Evolutionary conservation across 176 grass and related monocot genomes (phyloP).

Genomic region (Hsuehochloa calcarea): DNA sequence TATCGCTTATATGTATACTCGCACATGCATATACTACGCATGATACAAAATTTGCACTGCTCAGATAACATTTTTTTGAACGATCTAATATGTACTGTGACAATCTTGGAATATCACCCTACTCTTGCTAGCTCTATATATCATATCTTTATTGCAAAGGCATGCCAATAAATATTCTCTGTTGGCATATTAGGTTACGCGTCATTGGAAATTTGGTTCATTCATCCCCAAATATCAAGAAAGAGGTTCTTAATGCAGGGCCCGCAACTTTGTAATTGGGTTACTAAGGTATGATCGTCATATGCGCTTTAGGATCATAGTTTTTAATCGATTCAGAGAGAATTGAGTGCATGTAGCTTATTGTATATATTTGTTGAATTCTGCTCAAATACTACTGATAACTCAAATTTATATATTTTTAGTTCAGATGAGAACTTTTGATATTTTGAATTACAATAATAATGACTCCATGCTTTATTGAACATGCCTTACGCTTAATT

Average conservation of each 20-base stretch:
- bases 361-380: slow-evolving; percentile 18
- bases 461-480: not conserved
- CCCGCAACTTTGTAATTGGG: slow-evolving; percentile 88
- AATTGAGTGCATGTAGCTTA: slow-evolving; percentile 21
- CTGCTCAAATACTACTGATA: slow-evolving; percentile 1
- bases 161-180: slow-evolving; percentile 23
- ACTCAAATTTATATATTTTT: not conserved
- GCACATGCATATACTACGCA: not conserved
- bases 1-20: slow-evolving; percentile 6
- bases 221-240: slow-evolving; percentile 98
- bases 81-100: not conserved
- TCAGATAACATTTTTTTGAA: not conserved
- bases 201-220: slow-evolving; percentile 98
- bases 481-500: not conserved
- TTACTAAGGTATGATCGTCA: slow-evolving; percentile 68
- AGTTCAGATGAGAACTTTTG: not conserved
- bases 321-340: slow-evolving; percentile 49
- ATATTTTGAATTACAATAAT: not conserved
- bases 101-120: not conserved
- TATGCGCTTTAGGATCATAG: slow-evolving; percentile 11
- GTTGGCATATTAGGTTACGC: slow-evolving; percentile 69
- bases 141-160: not conserved
- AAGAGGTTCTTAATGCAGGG: slow-evolving; percentile 92
- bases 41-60: no score
- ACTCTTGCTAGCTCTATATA: not conserved